These are phyloP conservation scores for Umbelopsis isabellina DNA, from an alignment of 192 early-diverging fungal species.

Conservation along the genomic window DNA sequence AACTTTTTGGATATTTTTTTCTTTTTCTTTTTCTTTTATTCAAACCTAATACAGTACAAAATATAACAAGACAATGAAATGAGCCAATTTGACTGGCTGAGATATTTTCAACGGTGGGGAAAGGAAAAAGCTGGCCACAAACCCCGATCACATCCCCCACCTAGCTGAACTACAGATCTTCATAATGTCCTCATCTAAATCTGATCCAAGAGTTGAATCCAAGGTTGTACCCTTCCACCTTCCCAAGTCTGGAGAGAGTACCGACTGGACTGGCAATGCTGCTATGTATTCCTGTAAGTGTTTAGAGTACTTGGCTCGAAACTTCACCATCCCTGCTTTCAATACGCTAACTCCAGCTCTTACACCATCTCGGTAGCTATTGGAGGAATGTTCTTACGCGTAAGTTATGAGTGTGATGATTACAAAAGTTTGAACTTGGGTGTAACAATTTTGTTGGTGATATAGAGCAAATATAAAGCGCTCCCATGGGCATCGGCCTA, in stretches of 20 bases:
- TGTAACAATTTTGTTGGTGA: background rate
- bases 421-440: too few relatives aligned
- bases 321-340: background rate
- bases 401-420: conserved; percentile 13
- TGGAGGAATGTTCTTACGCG: conserved; percentile 39
- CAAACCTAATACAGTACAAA: too few relatives aligned
- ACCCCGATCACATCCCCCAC: background rate
- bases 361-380: conserved; percentile 27
- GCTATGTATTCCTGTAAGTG: conserved; percentile 39
- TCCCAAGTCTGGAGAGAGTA: conserved; percentile 30
- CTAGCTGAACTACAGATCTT: background rate
- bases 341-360: background rate
- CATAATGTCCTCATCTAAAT: conserved; percentile 33
- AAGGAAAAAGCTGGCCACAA: too few relatives aligned
- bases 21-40: too few relatives aligned
- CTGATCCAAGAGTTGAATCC: conserved; percentile 36
- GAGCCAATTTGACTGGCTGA: too few relatives aligned
- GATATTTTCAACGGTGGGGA: too few relatives aligned
- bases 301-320: background rate
- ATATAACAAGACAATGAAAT: too few relatives aligned
- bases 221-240: conserved; percentile 39
- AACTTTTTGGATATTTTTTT: too few relatives aligned
- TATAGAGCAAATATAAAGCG: conserved; percentile 36
- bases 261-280: conserved; percentile 28
- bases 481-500: conserved; percentile 41